Evolutionary conservation across 352 stramenopile genomes (phyloP), one percentile per base, ranked within the genome.

Genomic region (Phytopythium kandeliae): DNA sequence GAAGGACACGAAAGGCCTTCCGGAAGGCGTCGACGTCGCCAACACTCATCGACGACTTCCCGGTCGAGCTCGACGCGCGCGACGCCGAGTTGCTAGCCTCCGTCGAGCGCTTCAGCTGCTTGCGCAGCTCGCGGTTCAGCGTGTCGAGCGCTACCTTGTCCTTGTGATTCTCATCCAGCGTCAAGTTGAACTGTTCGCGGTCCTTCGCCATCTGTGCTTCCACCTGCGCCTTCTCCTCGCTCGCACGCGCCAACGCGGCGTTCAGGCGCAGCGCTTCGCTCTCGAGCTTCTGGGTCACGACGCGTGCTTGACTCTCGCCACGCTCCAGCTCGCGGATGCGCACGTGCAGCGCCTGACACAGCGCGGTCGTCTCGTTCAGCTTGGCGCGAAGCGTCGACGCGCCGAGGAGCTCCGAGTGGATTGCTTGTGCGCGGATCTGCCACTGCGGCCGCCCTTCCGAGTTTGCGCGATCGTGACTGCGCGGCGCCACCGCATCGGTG

Each of bases 131-230:
- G 15, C 79, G 74, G 52, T 89, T 92, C 31, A 78, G 37, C 17
- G 74, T 67, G 52, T 89, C 85, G 16, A 92, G 54, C 15, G 71
- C 58, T 7, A 74, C 70, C 48, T 89, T 90, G 43, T 94, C 80
- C 60, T 94, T 94, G 57, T 92, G 84, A 12, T 71, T 88, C 53
- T 92, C 83, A 38, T 89, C 80, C 11, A 94, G 56, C 22, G 80
- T 65, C 43, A 72, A 49, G 17, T 84, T 69, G 44, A 88, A 94
- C 45, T 94, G 80, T n/a, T 83, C 74, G 17, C 79, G 69, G 53
- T 91, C 80, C 38, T 75, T 76, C 4, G 69, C 55, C 11, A 93
- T 64, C 52, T 91, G 80, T 11, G 57, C 47, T 28, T 80, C 64
- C 17, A 93, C 45, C n/a, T 76, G 67, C 1, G 54, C 42, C 46